Percentiles rank a stretch among this genome's conserved stretches.
Evolutionary conservation across 805 yeast species (phyloP).

Genomic region (Yamadazyma nakazawae): DNA sequence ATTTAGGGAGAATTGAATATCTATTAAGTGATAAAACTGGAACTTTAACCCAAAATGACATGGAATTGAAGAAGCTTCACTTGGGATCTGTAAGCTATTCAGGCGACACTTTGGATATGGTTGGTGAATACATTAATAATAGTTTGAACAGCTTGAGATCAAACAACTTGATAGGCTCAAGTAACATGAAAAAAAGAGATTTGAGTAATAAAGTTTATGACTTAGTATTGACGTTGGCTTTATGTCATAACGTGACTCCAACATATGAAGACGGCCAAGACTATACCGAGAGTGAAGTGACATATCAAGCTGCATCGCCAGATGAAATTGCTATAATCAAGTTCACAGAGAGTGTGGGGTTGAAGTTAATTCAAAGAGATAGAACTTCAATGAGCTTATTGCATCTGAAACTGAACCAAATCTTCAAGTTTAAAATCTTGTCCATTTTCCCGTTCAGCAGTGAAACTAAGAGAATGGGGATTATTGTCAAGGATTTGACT

Average conservation of each 20-base stretch:
- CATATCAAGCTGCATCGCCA: conserved; percentile 97
- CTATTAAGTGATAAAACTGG: conserved; percentile 94
- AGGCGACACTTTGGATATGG: conserved; percentile 88
- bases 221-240: conserved; percentile 73
- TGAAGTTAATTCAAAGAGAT: conserved; percentile 78
- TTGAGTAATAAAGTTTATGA: conserved; percentile 75
- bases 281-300: conserved; percentile 34
- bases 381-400: conserved; percentile 66
- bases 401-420: conserved; percentile 55
- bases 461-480: conserved; percentile 95
- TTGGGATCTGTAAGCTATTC: conserved; percentile 91
- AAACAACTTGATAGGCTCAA: conserved; percentile 4
- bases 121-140: conserved; percentile 58
- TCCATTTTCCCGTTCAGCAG: conserved; percentile 93
- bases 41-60: conserved; percentile 94
- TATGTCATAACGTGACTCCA: conserved; percentile 98
- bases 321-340: conserved; percentile 97
- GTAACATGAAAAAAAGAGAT: conserved; percentile 52
- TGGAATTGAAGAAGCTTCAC: conserved; percentile 92
- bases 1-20: conserved; percentile 92
- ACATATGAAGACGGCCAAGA: conserved; percentile 68
- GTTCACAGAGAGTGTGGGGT: conserved; percentile 83
- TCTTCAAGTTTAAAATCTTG: conserved; percentile 60
- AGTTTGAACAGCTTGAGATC: conserved; percentile 10
- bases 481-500: conserved; percentile 60